phyloP scores from a whole-genome alignment of 2,329 filamentous ascomycete species.

The Arachnomyces sp. region DNA sequence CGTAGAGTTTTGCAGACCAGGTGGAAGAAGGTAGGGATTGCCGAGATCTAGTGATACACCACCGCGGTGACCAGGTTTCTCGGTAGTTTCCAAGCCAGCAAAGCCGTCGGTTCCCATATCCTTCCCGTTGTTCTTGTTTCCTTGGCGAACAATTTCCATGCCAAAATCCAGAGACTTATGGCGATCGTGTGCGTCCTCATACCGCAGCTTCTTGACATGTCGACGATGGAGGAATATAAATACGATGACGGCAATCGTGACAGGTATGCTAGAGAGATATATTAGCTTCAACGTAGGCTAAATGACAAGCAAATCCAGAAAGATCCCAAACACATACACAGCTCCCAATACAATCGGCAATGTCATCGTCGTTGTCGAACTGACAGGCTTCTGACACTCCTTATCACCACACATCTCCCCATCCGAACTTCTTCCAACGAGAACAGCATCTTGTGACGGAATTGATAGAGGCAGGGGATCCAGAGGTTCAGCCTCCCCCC shows the following conservation, averaged over 20 bases:
- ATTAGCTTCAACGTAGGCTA: conserved; percentile 15
- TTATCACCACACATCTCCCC: too few relatives aligned
- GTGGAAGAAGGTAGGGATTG: conserved; percentile 90
- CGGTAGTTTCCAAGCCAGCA: conserved; percentile 54
- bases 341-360: conserved; percentile 63
- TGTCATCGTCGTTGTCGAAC: conserved; percentile 47
- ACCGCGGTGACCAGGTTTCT: conserved; percentile 39
- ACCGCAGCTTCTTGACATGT: conserved; percentile 53
- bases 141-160: conserved; percentile 50
- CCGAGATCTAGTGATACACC: conserved; percentile 58
- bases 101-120: too few relatives aligned
- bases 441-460: too few relatives aligned
- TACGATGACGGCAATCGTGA: conserved; percentile 58
- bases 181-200: conserved; percentile 18
- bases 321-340: conserved; percentile 50
- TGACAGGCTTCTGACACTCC: conserved; percentile 53
- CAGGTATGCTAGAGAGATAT: conserved; percentile 58
- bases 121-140: conserved; percentile 35
- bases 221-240: conserved; percentile 73
- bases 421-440: too few relatives aligned
- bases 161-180: conserved; percentile 85
- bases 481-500: too few relatives aligned
- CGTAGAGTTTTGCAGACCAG: conserved; percentile 66
- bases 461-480: too few relatives aligned
- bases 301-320: not conserved